Base-by-base conservation (phyloP, 192 early-diverging fungal species). In the Backusella circina region DNA sequence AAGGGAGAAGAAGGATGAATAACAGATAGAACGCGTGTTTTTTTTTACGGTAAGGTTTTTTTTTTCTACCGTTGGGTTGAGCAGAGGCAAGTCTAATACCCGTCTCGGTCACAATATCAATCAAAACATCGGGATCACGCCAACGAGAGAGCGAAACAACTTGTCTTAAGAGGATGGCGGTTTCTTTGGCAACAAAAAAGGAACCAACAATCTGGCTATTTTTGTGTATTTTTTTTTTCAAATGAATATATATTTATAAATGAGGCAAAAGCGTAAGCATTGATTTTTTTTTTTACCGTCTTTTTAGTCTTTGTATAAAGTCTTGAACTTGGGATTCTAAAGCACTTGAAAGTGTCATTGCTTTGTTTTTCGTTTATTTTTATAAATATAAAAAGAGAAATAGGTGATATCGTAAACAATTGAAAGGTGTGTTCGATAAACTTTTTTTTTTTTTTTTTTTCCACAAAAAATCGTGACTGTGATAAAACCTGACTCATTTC, bases 121-220 rank as follows among this genome's bases (percentile, higher is more conserved):
- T 72, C 26, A 98, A 86, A 28, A 79, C 79, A 23, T 84, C 81
- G 13, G 87, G 89, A 75, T 90, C 84, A 15, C 83, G 85, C 92
- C 95, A 96, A 36, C 91, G 88, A 51, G 86, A 92, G 54, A 85
- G 85, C 1, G 95, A 89, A 15, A 98, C 87, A 8, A 95, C 89
- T 38, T 90, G 93, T 44, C 92, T 84, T 50, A 97, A 86, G 41
- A 97, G 81, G 50, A 84, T 87, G 30, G 90, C 87, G 0, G 95
- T 97, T 75, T 94, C 92, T 30, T 89, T 84, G 33, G 91, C 86
- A 30, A 94, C 87, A 16, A 79, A 78, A 32, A 85, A 90, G 23
- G 93, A 91, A 74, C 91, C 91, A 23, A 86, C 84, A 18, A 92
- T 76, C 76, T 94, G 90, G 18, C 92, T 87, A 69, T 28, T 37